Base-by-base conservation (phyloP, 768 basidiomycete genomes). In the Serendipita sp. region DNA sequence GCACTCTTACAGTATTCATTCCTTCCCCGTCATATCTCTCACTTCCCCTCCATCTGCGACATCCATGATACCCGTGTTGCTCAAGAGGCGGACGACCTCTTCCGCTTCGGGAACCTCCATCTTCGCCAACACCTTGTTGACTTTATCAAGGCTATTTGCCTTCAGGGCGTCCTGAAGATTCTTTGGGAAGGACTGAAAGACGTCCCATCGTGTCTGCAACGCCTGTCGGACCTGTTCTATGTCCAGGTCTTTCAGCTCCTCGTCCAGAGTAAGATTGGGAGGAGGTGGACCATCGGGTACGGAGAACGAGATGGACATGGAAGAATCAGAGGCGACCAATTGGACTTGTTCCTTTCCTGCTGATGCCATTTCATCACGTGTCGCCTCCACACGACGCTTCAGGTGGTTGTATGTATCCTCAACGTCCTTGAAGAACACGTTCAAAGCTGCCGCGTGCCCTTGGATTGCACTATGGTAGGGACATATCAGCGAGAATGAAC, bases 251-350 rank as follows among this genome's bases (percentile, higher is more conserved):
- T 58, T 28, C 17, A 58, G 2, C 11, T n/a, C 17, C 71, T 96
- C 90, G 69, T 97, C 94, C 26, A 97, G 80, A 48, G 80, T 75
- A 63, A 98, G 76, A 61, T 89, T 75, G 61, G 85, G 90, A 0
- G 96, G 94, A 2, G 96, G 93, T 3, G 94, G 95, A 0, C 96
- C 95, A 41, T 91, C 77, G 13, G 96, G 96, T 9, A 98, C 84
- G 71, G 94, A 93, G 80, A 98, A 98, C 1, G 79, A 74, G 73
- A 98, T 95, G 34, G 75, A 76, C 62, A 81, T 78, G 44, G 77
- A 74, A 1, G 89, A 83, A 67, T 92, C 90, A 69, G 95, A 88
- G 1, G 93, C 83, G 3, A 97, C 88, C 38, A 99, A 87, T 71
- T 98, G 96, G 71, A 99, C 98, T 70, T 91, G 88, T 71, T 97